Evolutionary conservation across 2,329 filamentous ascomycete genomes (phyloP).

Genomic region (Elsinoe australis): DNA sequence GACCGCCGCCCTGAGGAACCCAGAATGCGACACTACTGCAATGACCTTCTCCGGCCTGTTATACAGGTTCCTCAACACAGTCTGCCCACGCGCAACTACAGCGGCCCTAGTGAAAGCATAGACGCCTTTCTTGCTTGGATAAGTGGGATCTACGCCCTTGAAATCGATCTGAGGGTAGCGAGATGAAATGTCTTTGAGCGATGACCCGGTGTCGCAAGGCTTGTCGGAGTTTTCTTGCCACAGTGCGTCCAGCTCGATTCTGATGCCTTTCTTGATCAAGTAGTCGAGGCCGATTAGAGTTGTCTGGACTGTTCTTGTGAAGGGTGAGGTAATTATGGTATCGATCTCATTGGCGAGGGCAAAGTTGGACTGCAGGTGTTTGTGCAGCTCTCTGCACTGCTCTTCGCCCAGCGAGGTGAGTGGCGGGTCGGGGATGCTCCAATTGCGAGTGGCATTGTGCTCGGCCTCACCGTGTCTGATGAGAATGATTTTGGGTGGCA

Average conservation of each 20-base stretch:
- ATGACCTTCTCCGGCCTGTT: constrained; percentile 53
- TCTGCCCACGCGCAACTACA: constrained; percentile 50
- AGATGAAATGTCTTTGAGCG: constrained; percentile 36
- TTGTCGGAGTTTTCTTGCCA: constrained; percentile 53
- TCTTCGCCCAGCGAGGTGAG: constrained; percentile 36
- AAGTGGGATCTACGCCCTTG: constrained; percentile 49
- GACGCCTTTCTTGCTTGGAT: constrained; percentile 53
- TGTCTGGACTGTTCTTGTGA: constrained; percentile 59
- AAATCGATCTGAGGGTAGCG: constrained; percentile 54
- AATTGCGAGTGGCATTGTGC: constrained; percentile 27
- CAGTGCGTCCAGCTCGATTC: constrained; percentile 50
- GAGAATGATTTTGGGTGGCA: constrained; percentile 41
- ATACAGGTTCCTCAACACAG: constrained; percentile 45
- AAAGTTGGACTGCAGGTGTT: constrained; percentile 31
- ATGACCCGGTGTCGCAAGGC: constrained; percentile 55
- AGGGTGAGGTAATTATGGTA: constrained; percentile 55
- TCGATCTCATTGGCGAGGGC: constrained; percentile 40
- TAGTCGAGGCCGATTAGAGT: constrained; percentile 51
- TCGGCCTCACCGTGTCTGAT: constrained; percentile 35
- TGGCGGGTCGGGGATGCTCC: constrained; percentile 36
- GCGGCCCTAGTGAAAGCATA: constrained; percentile 50
- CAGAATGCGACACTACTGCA: constrained; percentile 58
- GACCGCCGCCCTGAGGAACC: constrained; percentile 53
- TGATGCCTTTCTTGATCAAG: constrained; percentile 49
- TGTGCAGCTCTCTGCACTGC: constrained; percentile 36